phyloP scores from a whole-genome alignment of 345 rosid species.

The Syzygium jambos region DNA sequence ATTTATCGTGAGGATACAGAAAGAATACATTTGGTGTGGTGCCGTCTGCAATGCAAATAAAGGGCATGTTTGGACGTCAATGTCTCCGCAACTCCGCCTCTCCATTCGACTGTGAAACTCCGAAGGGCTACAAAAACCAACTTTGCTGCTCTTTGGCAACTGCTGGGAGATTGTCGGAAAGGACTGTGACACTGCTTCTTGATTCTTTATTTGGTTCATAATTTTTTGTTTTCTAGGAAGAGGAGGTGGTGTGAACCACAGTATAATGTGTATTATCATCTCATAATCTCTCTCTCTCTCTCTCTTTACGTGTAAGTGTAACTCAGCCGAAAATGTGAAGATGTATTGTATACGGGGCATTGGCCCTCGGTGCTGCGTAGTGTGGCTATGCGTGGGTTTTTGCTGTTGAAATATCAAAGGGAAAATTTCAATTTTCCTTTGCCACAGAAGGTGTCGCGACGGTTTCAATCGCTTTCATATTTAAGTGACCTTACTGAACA shows the following conservation, averaged over 20 bases:
- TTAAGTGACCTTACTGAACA: neutral
- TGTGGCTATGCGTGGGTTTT: neutral
- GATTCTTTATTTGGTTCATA: conserved; percentile 10
- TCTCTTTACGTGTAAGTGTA: neutral
- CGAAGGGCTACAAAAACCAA: neutral
- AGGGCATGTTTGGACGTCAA: conserved; percentile 1
- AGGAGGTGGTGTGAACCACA: neutral
- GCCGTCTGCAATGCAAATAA: conserved; percentile 8
- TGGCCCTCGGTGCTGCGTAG: neutral
- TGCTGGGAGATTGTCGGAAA: neutral
- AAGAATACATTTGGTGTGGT: conserved; percentile 2
- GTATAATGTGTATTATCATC: neutral
- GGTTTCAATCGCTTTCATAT: neutral
- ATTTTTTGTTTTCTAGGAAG: neutral
- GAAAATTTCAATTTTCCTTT: neutral
- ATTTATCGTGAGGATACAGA: neutral
- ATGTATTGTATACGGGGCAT: neutral
- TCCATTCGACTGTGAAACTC: neutral
- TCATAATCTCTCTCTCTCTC: neutral
- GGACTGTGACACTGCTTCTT: neutral
- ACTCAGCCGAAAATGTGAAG: neutral
- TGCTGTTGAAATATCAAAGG: neutral
- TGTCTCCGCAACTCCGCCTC: neutral
- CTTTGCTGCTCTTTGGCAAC: neutral
- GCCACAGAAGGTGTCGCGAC: neutral